Conservation (phyloP, 495 filamentous ascomycete species). For the Daldinia bambusicola region DNA sequence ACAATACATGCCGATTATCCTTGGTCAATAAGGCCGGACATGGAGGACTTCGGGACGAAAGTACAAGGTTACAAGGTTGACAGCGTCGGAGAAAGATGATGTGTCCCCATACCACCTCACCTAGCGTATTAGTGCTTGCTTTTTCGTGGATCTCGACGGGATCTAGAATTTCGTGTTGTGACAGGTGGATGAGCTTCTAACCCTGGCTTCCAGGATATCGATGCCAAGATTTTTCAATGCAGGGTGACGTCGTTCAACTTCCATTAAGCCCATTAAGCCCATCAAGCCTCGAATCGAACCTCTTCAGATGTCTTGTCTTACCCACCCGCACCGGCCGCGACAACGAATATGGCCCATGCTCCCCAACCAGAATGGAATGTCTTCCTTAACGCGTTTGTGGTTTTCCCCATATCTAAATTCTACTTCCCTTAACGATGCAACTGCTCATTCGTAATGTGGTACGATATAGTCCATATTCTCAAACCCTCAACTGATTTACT, state of each 20-base stretch:
- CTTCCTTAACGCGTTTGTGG: not conserved
- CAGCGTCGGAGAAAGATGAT: constrained; percentile 7
- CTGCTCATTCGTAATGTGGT: not conserved
- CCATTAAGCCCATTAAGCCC: not conserved
- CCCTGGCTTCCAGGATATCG: constrained; percentile 29
- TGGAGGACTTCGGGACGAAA: not conserved
- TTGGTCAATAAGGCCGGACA: constrained; percentile 11
- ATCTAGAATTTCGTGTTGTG: constrained; percentile 26
- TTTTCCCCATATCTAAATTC: not conserved
- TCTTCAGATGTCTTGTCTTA: not conserved
- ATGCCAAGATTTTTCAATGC: constrained; percentile 16
- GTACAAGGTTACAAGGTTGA: constrained; percentile 1
- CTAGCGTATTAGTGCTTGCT: not conserved
- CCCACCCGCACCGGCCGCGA: not conserved
- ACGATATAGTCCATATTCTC: not conserved
- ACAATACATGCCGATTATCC: constrained; percentile 25
- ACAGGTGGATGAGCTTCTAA: not conserved
- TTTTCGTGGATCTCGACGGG: constrained; percentile 14
- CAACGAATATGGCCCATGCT: not conserved
- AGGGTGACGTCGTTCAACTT: constrained; percentile 29
- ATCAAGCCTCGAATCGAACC: constrained; percentile 9
- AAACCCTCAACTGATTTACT: not conserved
- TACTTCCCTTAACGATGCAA: not conserved
- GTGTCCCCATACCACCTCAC: constrained; percentile 4
- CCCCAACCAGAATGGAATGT: not conserved